Evolutionary conservation across 805 yeast genomes (phyloP), one percentile per base, ranked within the genome.

Genomic region (Metschnikowia lochheadii): DNA sequence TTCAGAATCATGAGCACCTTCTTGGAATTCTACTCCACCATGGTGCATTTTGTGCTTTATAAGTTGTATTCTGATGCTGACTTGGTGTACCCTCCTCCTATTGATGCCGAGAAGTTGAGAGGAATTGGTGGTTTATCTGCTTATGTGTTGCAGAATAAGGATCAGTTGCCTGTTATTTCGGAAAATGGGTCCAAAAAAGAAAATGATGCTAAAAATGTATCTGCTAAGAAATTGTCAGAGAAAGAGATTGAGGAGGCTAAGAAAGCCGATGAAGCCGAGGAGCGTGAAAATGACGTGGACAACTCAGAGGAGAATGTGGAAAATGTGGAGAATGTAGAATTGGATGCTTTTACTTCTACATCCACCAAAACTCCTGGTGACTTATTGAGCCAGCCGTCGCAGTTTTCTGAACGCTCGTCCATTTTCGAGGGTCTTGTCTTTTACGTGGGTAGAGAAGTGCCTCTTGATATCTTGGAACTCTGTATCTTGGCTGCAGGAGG

Each of bases 1-100:
- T 92, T 94, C 77, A 81, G 94, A 70, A 89, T 94, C 75, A 94
- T 94, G 99, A 77, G 89, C 63, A 92, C 98, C 1, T 94, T 94
- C 72, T 79, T 94, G 64, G 99, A 94, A 72, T 91, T 94, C 70
- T 94, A 94, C 73, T 85, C 96, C 17, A 92, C 98, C 23, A 73
- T 94, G 60, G 71, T 91, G 63, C 96, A 90, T 64, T 94, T 94
- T 65, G 91, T 86, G 20, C 76, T 92, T 49, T 94, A 66, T 79
- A 87, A 87, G 67, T 79, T 94, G 55, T 94, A 89, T 75, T 81
- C 87, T 20, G 98, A 90, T 59, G 77, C 85, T 33, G 91, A 85
- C 55, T 80, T 94, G 63, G 84, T 88, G 32, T 94, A 91, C 67
- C 99, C 99, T 39, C 99, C 99, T 51, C 81, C 80, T 57, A 81